A percentile compares a stretch with the other conserved stretches of the same genome.
Conservation (phyloP, 352 stramenopile species). For the Phytophthora cactorum region DNA sequence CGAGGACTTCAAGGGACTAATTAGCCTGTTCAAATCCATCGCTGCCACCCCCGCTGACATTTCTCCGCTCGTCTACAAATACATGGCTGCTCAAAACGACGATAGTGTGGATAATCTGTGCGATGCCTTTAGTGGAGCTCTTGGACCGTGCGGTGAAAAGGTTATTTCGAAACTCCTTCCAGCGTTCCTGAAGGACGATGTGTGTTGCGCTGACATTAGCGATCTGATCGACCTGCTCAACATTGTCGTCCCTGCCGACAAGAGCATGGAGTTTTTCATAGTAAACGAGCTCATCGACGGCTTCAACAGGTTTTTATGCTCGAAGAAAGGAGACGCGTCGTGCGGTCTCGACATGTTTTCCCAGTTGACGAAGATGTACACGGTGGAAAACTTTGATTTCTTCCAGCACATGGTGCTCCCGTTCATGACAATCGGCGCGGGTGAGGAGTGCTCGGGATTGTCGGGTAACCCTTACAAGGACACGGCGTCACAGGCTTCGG, state of each 20-base stretch:
- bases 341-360: slow-evolving; percentile 54
- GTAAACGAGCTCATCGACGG: slow-evolving; percentile 61
- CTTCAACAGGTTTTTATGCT: slow-evolving; percentile 58
- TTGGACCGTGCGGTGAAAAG: slow-evolving; percentile 49
- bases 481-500: slow-evolving; percentile 34
- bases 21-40: slow-evolving; percentile 42
- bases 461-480: slow-evolving; percentile 47
- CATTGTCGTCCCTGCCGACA: slow-evolving; percentile 47
- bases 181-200: slow-evolving; percentile 44
- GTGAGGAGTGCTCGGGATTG: slow-evolving; percentile 48
- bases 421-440: slow-evolving; percentile 45
- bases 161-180: slow-evolving; percentile 43
- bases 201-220: slow-evolving; percentile 54
- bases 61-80: slow-evolving; percentile 50
- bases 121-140: slow-evolving; percentile 39
- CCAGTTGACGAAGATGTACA: slow-evolving; percentile 54
- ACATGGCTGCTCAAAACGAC: slow-evolving; percentile 45
- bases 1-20: slow-evolving; percentile 31
- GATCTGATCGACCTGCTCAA: slow-evolving; percentile 62
- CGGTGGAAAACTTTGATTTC: slow-evolving; percentile 46
- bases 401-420: slow-evolving; percentile 56
- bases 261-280: slow-evolving; percentile 46
- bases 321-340: slow-evolving; percentile 40
- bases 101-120: slow-evolving; percentile 51
- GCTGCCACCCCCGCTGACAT: slow-evolving; percentile 40